These are phyloP conservation scores for Candida peoriensis DNA, from an alignment of 805 yeast genomes.

Conservation along the genomic window DNA sequence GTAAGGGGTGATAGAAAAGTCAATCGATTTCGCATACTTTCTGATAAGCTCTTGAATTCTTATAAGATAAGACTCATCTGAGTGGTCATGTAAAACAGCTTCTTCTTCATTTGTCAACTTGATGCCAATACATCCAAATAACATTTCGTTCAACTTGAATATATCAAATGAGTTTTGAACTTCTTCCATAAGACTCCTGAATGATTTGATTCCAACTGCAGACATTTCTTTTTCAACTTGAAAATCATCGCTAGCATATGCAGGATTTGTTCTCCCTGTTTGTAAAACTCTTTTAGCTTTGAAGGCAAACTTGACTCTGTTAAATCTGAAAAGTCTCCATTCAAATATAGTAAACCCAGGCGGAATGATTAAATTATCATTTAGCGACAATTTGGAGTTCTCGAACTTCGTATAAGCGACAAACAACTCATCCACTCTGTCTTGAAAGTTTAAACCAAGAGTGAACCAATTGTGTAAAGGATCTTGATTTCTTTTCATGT, in stretches of 20 bases:
- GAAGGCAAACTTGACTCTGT: background rate
- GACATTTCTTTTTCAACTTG: conserved; percentile 4
- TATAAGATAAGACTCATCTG: background rate
- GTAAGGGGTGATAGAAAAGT: background rate
- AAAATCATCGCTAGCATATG: background rate
- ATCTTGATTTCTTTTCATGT: conserved; percentile 1
- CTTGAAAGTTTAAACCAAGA: conserved; percentile 1
- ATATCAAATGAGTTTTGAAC: background rate
- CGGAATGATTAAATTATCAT: conserved; percentile 2
- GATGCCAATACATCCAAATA: conserved; percentile 2
- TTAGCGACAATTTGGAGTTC: background rate
- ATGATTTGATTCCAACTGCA: conserved; percentile 1
- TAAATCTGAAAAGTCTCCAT: conserved; percentile 6
- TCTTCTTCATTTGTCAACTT: conserved; percentile 1
- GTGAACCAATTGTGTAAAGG: conserved; percentile 6
- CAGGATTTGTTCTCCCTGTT: background rate
- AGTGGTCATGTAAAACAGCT: background rate
- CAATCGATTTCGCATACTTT: background rate
- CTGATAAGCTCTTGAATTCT: background rate
- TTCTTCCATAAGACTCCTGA: background rate
- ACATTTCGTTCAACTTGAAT: background rate
- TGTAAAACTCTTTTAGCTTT: background rate
- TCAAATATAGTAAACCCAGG: conserved; percentile 2
- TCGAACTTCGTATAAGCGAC: background rate
- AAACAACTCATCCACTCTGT: conserved; percentile 1